Percentiles rank a stretch among this genome's conserved stretches.
These are phyloP conservation scores for Curvularia lunata DNA, from an alignment of 2,329 filamentous ascomycete genomes.

Conservation along the genomic window DNA sequence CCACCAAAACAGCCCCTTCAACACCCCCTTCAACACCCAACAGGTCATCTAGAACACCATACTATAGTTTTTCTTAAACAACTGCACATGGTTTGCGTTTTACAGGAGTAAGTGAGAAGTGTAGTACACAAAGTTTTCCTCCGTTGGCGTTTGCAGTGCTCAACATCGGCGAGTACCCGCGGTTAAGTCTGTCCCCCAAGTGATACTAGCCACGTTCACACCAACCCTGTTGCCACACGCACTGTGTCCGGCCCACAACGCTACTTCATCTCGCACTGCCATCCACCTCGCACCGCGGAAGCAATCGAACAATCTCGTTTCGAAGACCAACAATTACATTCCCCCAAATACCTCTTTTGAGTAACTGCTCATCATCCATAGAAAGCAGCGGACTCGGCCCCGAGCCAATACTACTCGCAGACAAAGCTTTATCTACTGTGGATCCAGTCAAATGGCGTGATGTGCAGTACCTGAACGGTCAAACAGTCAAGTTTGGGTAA, in stretches of 20 bases:
- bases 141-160: not conserved
- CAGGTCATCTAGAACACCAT: not conserved
- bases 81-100: not conserved
- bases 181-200: too few relatives aligned
- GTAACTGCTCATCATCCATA: not conserved
- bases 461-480: not conserved
- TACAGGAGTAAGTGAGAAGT: not conserved
- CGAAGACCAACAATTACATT: not conserved
- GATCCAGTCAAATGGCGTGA: not conserved
- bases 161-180: not conserved
- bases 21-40: not conserved
- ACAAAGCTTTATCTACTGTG: not conserved
- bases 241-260: not conserved
- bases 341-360: not conserved
- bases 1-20: not conserved
- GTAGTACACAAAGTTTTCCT: not conserved
- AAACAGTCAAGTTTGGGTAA: not conserved
- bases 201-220: not conserved
- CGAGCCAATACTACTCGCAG: not conserved
- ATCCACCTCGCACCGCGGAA: not conserved
- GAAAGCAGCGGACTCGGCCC: not conserved
- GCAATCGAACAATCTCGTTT: not conserved
- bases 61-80: not conserved
- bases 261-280: not conserved
- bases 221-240: not conserved